Conservation (phyloP, 2,329 filamentous ascomycete species). For the Didymella segeticola region DNA sequence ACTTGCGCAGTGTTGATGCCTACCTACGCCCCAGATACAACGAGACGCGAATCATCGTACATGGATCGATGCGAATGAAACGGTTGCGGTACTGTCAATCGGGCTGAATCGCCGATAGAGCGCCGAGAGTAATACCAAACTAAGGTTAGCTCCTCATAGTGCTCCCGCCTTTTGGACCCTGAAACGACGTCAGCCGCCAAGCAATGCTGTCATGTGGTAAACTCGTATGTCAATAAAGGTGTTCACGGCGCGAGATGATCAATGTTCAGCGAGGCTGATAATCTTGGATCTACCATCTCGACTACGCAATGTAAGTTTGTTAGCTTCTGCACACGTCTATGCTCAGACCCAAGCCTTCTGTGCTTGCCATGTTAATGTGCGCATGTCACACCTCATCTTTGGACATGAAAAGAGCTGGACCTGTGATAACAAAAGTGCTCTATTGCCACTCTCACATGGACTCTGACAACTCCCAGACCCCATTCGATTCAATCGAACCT, state of each 20-base stretch:
- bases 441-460: not conserved
- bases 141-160: slow-evolving; percentile 12
- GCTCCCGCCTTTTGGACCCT: slow-evolving; percentile 23
- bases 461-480: not conserved
- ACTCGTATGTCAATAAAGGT: slow-evolving; percentile 17
- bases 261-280: not conserved
- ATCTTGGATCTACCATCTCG: not conserved
- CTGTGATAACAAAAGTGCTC: not conserved
- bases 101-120: slow-evolving; percentile 26
- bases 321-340: not conserved
- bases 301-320: not conserved
- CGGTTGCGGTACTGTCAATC: slow-evolving; percentile 6
- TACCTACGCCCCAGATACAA: not conserved
- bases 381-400: too few species aligned
- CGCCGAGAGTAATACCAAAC: slow-evolving; percentile 12
- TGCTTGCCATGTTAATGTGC: too few species aligned
- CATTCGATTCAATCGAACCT: too few species aligned
- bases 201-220: slow-evolving; percentile 32
- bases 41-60: slow-evolving; percentile 6
- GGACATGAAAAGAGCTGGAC: not conserved
- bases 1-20: not conserved
- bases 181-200: slow-evolving; percentile 37
- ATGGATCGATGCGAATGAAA: slow-evolving; percentile 1
- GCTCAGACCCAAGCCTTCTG: too few species aligned
- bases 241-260: slow-evolving; percentile 6